Evolutionary conservation across 2,329 filamentous ascomycete species (phyloP).

Genomic region (Aspergillus fischeri): DNA sequence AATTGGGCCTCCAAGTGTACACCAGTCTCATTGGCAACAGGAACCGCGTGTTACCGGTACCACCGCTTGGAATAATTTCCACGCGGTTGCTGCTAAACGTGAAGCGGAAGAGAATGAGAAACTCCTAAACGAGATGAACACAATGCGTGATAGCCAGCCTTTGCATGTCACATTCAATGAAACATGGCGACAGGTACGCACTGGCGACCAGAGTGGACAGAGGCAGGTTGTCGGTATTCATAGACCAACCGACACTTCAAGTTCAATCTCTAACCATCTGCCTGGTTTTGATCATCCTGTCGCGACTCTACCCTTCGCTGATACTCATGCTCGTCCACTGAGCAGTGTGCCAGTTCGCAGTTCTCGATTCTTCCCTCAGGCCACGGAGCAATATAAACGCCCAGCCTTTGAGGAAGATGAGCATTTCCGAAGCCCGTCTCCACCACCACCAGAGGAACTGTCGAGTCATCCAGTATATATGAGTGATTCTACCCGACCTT

Average conservation of each 20-base stretch:
- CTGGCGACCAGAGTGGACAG: constrained; percentile 38
- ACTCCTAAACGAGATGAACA: constrained; percentile 36
- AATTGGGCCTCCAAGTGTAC: constrained; percentile 43
- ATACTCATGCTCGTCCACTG: constrained; percentile 31
- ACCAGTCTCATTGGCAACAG: constrained; percentile 29
- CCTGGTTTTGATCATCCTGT: constrained; percentile 35
- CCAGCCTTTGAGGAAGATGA: constrained; percentile 27
- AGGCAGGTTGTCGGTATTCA: constrained; percentile 36
- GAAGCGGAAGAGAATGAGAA: constrained; percentile 41
- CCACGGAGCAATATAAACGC: constrained; percentile 33
- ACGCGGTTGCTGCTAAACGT: constrained; percentile 34
- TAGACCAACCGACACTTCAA: constrained; percentile 26
- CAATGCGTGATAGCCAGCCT: constrained; percentile 33
- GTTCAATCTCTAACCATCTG: constrained; percentile 28
- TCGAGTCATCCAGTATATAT: constrained; percentile 55
- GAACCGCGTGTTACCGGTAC: constrained; percentile 26
- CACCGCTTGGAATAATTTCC: constrained; percentile 44
- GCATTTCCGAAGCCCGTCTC: constrained; percentile 40
- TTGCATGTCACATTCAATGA: constrained; percentile 39
- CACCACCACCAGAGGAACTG: constrained; percentile 56
- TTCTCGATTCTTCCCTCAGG: constrained; percentile 47
- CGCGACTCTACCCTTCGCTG: constrained; percentile 33
- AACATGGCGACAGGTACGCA: constrained; percentile 45
- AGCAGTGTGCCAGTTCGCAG: constrained; percentile 37
- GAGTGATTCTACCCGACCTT: constrained; percentile 47